Evolutionary conservation across 2,329 filamentous ascomycete species (phyloP), one percentile per base, ranked within the genome.

Genomic region (Aphanocladium album): DNA sequence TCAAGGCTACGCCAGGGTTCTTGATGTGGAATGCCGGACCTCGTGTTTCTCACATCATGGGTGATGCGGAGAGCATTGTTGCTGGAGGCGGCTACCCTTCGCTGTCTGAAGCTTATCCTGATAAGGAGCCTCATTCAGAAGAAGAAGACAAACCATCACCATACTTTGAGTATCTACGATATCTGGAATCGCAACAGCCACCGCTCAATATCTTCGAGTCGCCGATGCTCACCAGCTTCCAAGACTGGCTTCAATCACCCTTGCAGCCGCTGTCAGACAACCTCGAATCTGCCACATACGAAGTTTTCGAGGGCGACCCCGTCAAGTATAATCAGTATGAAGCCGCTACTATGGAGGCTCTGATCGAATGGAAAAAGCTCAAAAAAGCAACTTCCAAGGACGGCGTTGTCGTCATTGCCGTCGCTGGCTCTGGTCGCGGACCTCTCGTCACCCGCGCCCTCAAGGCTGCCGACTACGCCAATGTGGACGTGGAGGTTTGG

Each of bases 281-380:
- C 67, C 82, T 99, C 16, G 96, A 99, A 73, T 96, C 92, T 51
- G 90, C 96, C 46, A 99, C 95, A 0, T 99, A 99, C 73, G 95
- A 99, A 72, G 93, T 98, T 2, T 99, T 99, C 69, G 95, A 99
- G 73, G 96, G 96, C 67, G 96, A 99, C 65, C 95, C 95, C 0
- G 90, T 99, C 76, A 99, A 99, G 75, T 99, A 99, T 72, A 87
- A 92, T 65, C 96, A 93, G 81, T 99, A 99, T 71, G 92, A 98
- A 73, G 81, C 83, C 50, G 95, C 95, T 16, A 89, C 96, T 60
- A 84, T 85, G 4, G 85, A 90, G 65, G 93, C 95, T 0, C 80
- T 99, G 63, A 81, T 78, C 14, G 93, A 98, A 69, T 96, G 95
- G 88, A 82, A 82, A 62, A 76, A 80, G 41, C 81, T 90, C 62